These are phyloP conservation scores for Xylariales sp. DNA, from an alignment of 2,329 filamentous ascomycete genomes.

Conservation along the genomic window DNA sequence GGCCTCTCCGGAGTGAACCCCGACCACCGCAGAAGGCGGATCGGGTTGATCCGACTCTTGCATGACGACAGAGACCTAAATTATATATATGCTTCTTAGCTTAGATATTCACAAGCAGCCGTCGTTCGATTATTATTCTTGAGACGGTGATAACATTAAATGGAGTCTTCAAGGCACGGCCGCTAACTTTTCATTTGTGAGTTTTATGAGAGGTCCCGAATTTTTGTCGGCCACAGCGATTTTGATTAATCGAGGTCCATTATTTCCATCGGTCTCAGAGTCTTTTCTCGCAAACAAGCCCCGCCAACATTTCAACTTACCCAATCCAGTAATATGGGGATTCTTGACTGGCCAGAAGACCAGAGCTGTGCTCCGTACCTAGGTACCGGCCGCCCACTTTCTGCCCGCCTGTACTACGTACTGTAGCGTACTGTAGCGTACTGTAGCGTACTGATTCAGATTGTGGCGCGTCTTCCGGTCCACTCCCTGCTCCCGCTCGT, in stretches of 20 bases:
- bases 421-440: no score
- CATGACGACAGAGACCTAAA: slow-evolving; percentile 14
- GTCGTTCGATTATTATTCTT: background rate
- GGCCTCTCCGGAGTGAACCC: slow-evolving; percentile 39
- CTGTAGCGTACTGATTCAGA: background rate
- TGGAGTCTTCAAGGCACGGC: background rate
- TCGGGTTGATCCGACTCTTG: slow-evolving; percentile 30
- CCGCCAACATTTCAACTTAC: slow-evolving; percentile 22
- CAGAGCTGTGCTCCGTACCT: no score
- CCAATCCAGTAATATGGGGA: slow-evolving; percentile 19
- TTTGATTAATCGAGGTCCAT: slow-evolving; percentile 30
- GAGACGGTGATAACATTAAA: background rate
- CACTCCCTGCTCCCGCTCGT: background rate
- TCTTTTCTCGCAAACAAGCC: slow-evolving; percentile 1
- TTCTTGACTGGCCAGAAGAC: slow-evolving; percentile 10
- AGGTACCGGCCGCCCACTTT: no score
- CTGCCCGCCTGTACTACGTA: no score
- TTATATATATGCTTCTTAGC: background rate
- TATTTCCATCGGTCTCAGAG: slow-evolving; percentile 21
- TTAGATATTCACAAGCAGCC: background rate
- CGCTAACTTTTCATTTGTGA: background rate
- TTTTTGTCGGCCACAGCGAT: slow-evolving; percentile 30
- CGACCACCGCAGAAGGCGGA: slow-evolving; percentile 29
- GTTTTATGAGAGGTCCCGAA: slow-evolving; percentile 16
- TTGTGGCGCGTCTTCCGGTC: slow-evolving; percentile 4